These are phyloP conservation scores for Euphorbia lathyris DNA, from an alignment of 345 rosid species.

Conservation along the genomic window DNA sequence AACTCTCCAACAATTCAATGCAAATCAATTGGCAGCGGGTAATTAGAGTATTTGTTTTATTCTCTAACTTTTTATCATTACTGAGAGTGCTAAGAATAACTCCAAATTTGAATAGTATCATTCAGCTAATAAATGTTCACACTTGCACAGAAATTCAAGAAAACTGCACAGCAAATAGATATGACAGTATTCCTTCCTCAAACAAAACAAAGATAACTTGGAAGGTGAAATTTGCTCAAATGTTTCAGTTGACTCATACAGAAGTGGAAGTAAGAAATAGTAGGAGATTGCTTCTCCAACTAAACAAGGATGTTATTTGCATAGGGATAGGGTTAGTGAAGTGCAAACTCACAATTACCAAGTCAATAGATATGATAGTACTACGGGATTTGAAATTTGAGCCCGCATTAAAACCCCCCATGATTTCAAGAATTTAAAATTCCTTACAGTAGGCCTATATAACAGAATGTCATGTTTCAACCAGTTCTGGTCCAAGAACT, in stretches of 20 bases:
- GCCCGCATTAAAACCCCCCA: not conserved
- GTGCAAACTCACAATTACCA: not conserved
- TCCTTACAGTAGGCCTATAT: not conserved
- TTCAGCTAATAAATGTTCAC: not conserved
- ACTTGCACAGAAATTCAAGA: not conserved
- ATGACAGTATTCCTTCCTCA: not conserved
- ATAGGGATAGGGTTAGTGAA: not conserved
- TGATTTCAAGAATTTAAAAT: not conserved
- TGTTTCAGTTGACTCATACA: not conserved
- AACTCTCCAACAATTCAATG: not conserved
- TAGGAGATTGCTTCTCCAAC: not conserved
- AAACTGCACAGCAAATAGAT: not conserved
- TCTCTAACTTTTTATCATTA: not conserved
- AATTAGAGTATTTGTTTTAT: not conserved
- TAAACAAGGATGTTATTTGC: not conserved
- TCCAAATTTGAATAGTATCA: not conserved
- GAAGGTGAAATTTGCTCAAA: not conserved
- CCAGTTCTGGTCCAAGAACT: not conserved
- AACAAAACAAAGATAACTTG: not conserved
- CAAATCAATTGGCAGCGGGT: not conserved
- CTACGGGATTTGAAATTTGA: not conserved
- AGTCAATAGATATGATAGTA: not conserved
- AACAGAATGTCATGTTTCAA: not conserved
- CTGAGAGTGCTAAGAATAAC: no score
- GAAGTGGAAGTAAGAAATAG: not conserved